Evolutionary conservation across 768 basidiomycete genomes (phyloP), one percentile per base, ranked within the genome.

Genomic region (Phanerochaete sordida): DNA sequence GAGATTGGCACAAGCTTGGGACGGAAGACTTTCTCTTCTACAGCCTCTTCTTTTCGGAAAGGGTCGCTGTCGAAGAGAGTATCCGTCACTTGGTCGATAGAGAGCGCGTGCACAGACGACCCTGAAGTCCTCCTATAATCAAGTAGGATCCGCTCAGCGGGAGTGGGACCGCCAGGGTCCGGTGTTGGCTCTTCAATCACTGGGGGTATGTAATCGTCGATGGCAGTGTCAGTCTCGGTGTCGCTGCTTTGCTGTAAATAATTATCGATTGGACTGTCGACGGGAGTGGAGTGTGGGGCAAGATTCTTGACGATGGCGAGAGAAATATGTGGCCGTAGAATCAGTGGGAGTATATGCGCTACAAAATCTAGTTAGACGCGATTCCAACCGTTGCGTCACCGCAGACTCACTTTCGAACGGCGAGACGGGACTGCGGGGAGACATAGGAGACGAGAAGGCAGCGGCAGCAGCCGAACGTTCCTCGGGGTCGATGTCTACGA

Each of bases 21-120:
- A 37, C 54, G 27, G 19, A 57, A 61, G 23, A 33, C 33, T 28
- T 31, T 49, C 53, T 58, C 61, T n/a, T 51, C 46, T 21, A 54
- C 24, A 30, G 65, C 52, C 16, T 68, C 64, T 16, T 46, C 52
- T 50, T 62, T 59, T 13, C 69, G 58, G 55, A 70, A 73, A 1
- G 73, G 66, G 31, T 75, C 72, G 63, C 58, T 63, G 51, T 74
- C 72, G 64, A 66, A 24, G 37, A 28, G 31, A 4, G 39, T 43
- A 19, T 39, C 27, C 19, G 57, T 37, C 21, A 39, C 33, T n/a
- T 49, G 52, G 59, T 33, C 21, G 53, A 60, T 23, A 28, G 52
- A 46, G 59, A 54, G 39, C 47, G 57, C 44, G 19, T 51, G 57
- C 15, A 50, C 31, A n/a, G n/a, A n/a, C n/a, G n/a, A n/a, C n/a